A percentile compares a stretch with the other conserved stretches of the same genome.
Evolutionary conservation across 352 stramenopile species (phyloP).

Genomic region (Globisporangium nodosum): DNA sequence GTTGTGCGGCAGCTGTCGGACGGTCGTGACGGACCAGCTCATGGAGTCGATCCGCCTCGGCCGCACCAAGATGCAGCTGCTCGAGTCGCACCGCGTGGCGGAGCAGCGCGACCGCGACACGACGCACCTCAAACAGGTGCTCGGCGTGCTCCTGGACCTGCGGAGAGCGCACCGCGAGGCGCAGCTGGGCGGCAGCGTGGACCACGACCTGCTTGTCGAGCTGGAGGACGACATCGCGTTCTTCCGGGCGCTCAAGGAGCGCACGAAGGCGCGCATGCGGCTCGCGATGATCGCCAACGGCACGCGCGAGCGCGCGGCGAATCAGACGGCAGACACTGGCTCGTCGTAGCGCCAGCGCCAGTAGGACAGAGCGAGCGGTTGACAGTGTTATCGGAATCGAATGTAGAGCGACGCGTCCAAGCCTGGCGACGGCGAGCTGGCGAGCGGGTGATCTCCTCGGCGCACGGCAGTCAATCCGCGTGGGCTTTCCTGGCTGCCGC

Average conservation of each 20-base stretch:
- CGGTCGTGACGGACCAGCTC: slow-evolving; percentile 64
- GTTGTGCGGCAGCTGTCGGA: slow-evolving; percentile 57
- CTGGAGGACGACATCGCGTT: slow-evolving; percentile 71
- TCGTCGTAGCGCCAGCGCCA: not conserved
- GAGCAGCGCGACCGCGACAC: slow-evolving; percentile 68
- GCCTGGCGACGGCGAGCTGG: too few species aligned
- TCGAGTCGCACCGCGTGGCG: slow-evolving; percentile 40
- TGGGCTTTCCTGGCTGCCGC: not conserved
- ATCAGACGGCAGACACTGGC: not conserved
- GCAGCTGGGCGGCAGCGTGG: slow-evolving; percentile 31
- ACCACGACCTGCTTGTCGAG: slow-evolving; percentile 54
- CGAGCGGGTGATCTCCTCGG: not conserved
- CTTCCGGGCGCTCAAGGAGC: slow-evolving; percentile 62
- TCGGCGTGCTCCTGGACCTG: slow-evolving; percentile 41
- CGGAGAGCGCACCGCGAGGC: slow-evolving; percentile 47
- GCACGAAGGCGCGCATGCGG: slow-evolving; percentile 63
- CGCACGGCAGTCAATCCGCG: not conserved
- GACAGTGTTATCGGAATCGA: not conserved
- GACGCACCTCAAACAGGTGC: slow-evolving; percentile 52
- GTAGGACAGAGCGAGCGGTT: not conserved
- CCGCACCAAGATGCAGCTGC: slow-evolving; percentile 60
- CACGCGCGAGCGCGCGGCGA: not conserved
- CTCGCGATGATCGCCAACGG: slow-evolving; percentile 33
- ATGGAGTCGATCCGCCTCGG: slow-evolving; percentile 73
- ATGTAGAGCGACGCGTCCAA: too few species aligned